phyloP scores from a whole-genome alignment of 495 filamentous ascomycete genomes.

The Amphirosellinia nigrospora region DNA sequence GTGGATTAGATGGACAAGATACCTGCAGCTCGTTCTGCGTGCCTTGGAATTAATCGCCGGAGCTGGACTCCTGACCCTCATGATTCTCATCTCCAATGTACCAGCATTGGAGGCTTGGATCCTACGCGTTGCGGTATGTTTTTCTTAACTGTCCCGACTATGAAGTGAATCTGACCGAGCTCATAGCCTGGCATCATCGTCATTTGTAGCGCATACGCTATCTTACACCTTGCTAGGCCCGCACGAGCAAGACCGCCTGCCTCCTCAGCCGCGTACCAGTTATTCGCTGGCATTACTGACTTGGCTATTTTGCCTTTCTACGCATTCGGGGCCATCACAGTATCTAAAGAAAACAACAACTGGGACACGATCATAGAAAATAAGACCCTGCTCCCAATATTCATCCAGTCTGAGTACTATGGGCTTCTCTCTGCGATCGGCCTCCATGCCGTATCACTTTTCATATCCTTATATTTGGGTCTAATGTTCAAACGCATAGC shows the following conservation, averaged over 20 bases:
- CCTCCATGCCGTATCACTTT: conserved; percentile 72
- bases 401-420: conserved; percentile 70
- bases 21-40: conserved; percentile 69
- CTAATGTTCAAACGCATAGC: conserved; percentile 81
- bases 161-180: background rate
- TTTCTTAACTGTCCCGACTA: conserved; percentile 30
- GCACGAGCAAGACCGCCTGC: conserved; percentile 71
- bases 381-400: conserved; percentile 51
- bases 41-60: conserved; percentile 68
- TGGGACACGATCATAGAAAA: conserved; percentile 70
- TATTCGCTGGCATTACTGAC: conserved; percentile 79
- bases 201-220: conserved; percentile 72
- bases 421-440: conserved; percentile 63
- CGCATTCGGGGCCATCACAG: conserved; percentile 69
- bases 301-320: conserved; percentile 76
- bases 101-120: conserved; percentile 70
- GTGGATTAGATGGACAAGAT: conserved; percentile 68
- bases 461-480: conserved; percentile 71
- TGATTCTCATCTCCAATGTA: conserved; percentile 74
- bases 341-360: conserved; percentile 55
- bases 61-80: conserved; percentile 70
- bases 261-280: conserved; percentile 82
- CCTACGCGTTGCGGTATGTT: conserved; percentile 71
- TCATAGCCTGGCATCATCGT: conserved; percentile 71
- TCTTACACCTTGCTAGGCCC: conserved; percentile 75